Conservation (phyloP, 352 stramenopile species). For the Globisporangium mamillatum region DNA sequence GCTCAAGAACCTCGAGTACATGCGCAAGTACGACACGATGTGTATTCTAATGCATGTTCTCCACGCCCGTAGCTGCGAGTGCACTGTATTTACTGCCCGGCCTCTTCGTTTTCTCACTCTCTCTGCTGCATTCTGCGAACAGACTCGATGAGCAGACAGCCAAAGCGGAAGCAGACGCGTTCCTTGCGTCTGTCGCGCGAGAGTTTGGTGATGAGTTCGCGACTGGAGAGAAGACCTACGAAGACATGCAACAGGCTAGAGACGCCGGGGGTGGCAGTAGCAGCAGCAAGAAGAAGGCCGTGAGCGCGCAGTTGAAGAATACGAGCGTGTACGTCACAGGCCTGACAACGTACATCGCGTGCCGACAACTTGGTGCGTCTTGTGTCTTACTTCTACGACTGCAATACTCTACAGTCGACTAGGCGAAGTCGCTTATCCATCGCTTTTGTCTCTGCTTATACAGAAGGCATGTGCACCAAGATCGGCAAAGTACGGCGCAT, state of each 20-base stretch:
- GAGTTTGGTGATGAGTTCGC: constrained; percentile 22
- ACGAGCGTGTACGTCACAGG: constrained; percentile 81
- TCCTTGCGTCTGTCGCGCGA: constrained; percentile 30
- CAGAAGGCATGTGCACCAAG: constrained; percentile 68
- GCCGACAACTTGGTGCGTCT: constrained; percentile 67
- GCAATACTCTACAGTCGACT: too few species aligned
- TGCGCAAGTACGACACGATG: constrained; percentile 34
- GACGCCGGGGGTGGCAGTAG: neutral
- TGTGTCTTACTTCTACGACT: too few species aligned
- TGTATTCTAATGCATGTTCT: too few species aligned
- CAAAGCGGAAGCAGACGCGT: constrained; percentile 36
- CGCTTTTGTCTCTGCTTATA: neutral
- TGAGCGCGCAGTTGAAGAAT: constrained; percentile 32
- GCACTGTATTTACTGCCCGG: neutral
- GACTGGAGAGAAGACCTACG: constrained; percentile 15
- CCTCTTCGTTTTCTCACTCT: neutral
- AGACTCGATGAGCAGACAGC: constrained; percentile 56
- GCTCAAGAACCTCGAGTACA: constrained; percentile 75
- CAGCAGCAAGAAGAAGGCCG: constrained; percentile 15
- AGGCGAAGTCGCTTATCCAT: neutral
- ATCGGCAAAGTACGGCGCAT: constrained; percentile 81
- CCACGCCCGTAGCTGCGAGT: neutral
- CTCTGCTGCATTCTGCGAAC: neutral
- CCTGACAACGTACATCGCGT: constrained; percentile 78
- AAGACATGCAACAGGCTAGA: constrained; percentile 1